phyloP scores from a whole-genome alignment of 1,284 basidiomycete genomes.

The Cutaneotrichosporon sp. region DNA sequence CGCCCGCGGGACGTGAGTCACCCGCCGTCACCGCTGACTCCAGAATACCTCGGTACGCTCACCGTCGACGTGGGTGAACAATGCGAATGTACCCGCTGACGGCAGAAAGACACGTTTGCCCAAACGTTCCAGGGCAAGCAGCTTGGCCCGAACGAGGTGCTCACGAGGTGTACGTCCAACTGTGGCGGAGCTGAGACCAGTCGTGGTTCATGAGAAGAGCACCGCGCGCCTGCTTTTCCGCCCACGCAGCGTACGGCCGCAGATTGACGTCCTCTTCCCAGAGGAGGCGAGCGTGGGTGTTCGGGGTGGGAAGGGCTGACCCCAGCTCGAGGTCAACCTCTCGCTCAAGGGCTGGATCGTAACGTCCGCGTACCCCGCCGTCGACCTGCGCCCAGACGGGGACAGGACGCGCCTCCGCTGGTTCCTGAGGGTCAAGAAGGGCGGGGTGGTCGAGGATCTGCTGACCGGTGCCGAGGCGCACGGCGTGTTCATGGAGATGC shows the following conservation, averaged over 20 bases:
- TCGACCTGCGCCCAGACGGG: constrained; percentile 33
- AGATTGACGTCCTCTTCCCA: constrained; percentile 42
- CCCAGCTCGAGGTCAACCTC: constrained; percentile 43
- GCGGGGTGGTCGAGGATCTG: constrained; percentile 45
- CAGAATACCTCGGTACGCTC: constrained; percentile 46
- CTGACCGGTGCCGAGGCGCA: constrained; percentile 40
- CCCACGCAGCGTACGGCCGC: constrained; percentile 40
- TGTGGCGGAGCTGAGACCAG: not conserved
- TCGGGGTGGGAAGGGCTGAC: not conserved
- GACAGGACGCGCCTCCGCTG: constrained; percentile 39
- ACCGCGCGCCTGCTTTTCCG: constrained; percentile 45
- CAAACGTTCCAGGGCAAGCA: constrained; percentile 42
- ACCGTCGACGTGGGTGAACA: constrained; percentile 36
- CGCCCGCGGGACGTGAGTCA: constrained; percentile 8
- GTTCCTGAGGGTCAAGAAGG: constrained; percentile 43
- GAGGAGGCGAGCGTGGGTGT: constrained; percentile 41
- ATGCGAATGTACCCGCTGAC: constrained; percentile 5
- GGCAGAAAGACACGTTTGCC: constrained; percentile 36
- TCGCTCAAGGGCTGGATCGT: constrained; percentile 47
- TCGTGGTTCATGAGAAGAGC: constrained; percentile 37
- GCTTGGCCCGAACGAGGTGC: constrained; percentile 43
- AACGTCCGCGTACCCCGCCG: constrained; percentile 44
- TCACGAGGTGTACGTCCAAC: constrained; percentile 39
- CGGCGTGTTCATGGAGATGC: constrained; percentile 44
- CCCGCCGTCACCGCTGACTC: not conserved